Base-by-base conservation (phyloP, 805 yeast species). In the Candida gorgasii region DNA sequence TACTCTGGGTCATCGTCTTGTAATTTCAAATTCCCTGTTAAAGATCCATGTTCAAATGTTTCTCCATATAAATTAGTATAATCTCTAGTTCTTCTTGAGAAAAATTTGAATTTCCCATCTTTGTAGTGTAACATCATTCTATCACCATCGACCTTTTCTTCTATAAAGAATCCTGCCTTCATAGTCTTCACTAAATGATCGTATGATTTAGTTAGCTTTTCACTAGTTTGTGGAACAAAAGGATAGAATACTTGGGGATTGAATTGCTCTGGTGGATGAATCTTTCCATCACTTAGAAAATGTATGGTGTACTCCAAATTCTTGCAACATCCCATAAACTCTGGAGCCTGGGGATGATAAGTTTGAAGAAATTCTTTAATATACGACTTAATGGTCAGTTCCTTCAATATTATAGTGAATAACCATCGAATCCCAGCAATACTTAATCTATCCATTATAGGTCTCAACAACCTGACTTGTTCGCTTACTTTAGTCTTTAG, bases 61-160 rank as follows among this genome's bases (percentile, higher is more conserved):
- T 62, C 64, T 1, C 96, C 96, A 55, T 87, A 90, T 9, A 82
- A 63, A 42, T 74, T 61, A 0, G 95, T 79, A 54, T 80, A 87
- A 52, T 89, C 96, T 40, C 79, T 79, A 7, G 86, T 85, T 36
- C 80, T 75, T 51, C 96, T 72, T 39, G 87, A 80, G 55, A 61
- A 82, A 55, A 73, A 83, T 46, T 67, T 69, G 56, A 76, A 76
- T 4, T 51, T 52, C 2, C 49, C 54, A 39, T 64, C 64, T 32
- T 68, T 59, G 65, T 80, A 78, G 58, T 92, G 99, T 35, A 89
- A 50, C 41, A 87, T 82, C 52, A 88, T 80, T 50, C 99, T 66
- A 60, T 92, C 97, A 2, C 98, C 99, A 61, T 92, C 97, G 65
- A 89, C 75, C 58, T 92, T 92, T 58, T 92, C 97, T 55, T 92